Evolutionary conservation across 495 filamentous ascomycete genomes (phyloP), one percentile per base, ranked within the genome.

Genomic region (Daldinia concentrica): DNA sequence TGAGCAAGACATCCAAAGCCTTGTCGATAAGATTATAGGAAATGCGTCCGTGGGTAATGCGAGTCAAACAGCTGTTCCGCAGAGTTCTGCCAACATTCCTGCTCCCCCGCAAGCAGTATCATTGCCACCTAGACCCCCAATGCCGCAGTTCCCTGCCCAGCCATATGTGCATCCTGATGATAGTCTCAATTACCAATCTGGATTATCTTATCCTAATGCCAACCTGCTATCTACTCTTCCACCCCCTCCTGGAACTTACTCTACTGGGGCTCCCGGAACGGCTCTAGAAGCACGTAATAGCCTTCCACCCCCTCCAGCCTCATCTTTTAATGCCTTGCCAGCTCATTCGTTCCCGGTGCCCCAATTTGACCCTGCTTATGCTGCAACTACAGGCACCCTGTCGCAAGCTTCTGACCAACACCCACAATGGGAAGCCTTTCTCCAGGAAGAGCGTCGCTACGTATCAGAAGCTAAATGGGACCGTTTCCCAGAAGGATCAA

Each of bases 381-480:
- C 65, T 54, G 26, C 55, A 12, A 66, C 74, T 22, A 62, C 55
- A 60, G 39, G 37, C 17, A 14, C 54, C 19, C 52, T 62, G 15
- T n/a, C 55, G 6, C 60, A 66, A 58, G 58, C 8, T 90, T 86
- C 86, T 83, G 87, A 91, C 15, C 82, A 88, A 19, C 88, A 95
- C 74, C 90, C 90, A 76, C 86, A 85, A 52, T 98, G 93, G 79
- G 93, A 97, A 56, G 86, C 89, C 36, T 99, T 98, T 77, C 81
- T 95, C 11, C 86, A 87, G 51, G 86, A 93, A 66, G 93, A 97
- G 79, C 84, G 92, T 63, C 82, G 85, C 34, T 94, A 94, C 77
- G 92, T 97, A 32, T 89, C 86, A 8, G 94, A 97, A 71, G 95
- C 93, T 58, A 89, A 93, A 66, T 98, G 95, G 95, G 93, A 98